Percentiles rank a stretch among this genome's conserved stretches.
Conservation (phyloP, 495 filamentous ascomycete genomes). For the Thermochaetoides thermophila region DNA sequence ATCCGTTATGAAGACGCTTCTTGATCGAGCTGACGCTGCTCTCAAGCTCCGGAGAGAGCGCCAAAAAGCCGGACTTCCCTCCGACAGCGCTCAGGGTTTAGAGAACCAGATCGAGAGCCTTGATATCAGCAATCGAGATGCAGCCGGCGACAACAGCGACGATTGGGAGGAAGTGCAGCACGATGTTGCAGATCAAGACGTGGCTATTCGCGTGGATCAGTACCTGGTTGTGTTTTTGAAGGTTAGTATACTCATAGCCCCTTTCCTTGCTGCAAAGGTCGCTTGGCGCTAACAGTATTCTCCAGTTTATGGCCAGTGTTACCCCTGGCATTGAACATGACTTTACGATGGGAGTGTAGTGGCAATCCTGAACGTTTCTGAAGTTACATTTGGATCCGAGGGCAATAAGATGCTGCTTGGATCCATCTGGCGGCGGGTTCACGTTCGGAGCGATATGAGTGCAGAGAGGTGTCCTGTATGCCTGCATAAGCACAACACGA, state of each 20-base stretch:
- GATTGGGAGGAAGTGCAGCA: conserved; percentile 76
- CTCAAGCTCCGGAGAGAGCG: conserved; percentile 79
- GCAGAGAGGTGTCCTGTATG: no score
- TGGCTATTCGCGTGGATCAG: conserved; percentile 90
- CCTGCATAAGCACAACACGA: no score
- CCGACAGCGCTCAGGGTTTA: conserved; percentile 18
- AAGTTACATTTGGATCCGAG: no score
- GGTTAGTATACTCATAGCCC: conserved; percentile 13
- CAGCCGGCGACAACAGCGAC: conserved; percentile 37
- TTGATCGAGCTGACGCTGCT: conserved; percentile 87
- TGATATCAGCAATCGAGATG: conserved; percentile 24
- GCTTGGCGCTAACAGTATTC: conserved; percentile 4
- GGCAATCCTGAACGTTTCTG: no score
- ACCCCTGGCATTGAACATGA: conserved; percentile 96
- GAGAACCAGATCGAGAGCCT: conserved; percentile 47
- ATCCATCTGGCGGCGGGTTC: no score
- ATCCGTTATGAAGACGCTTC: conserved; percentile 91
- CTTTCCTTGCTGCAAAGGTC: background rate
- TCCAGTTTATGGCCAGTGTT: conserved; percentile 82
- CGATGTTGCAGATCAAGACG: conserved; percentile 59
- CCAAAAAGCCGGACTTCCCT: conserved; percentile 46
- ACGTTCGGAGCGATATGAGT: no score
- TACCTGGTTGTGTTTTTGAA: conserved; percentile 97
- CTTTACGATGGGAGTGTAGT: conserved; percentile 96
- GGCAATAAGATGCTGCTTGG: no score